A percentile compares a stretch with the other conserved stretches of the same genome.
Evolutionary conservation across 2,329 filamentous ascomycete genomes (phyloP).

Genomic region (Phyllosticta paracitricarpa): DNA sequence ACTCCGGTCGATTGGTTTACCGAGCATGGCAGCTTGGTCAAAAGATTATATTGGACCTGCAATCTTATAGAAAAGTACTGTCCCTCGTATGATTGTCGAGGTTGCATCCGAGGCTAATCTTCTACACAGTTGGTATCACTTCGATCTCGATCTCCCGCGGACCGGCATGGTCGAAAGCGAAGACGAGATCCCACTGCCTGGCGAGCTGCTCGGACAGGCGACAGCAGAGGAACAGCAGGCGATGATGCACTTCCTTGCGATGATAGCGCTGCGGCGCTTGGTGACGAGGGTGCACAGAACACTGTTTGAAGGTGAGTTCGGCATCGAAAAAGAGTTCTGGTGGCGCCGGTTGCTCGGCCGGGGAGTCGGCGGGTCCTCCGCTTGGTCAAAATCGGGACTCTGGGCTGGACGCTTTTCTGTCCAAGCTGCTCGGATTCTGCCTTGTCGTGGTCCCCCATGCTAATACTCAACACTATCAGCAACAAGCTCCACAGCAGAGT

Average conservation of each 20-base stretch:
- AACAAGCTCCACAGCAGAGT: conserved; percentile 5
- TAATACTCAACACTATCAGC: conserved; percentile 5
- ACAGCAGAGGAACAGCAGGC: conserved; percentile 34
- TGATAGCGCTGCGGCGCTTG: conserved; percentile 47
- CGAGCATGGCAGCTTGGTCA: conserved; percentile 41
- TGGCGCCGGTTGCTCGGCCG: conserved; percentile 1
- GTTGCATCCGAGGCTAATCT: not conserved
- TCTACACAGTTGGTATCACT: conserved; percentile 39
- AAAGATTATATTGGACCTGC: conserved; percentile 48
- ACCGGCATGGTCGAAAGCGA: conserved; percentile 47
- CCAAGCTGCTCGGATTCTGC: not conserved
- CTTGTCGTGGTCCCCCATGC: not conserved
- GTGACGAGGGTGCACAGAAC: conserved; percentile 43
- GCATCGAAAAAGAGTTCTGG: not conserved
- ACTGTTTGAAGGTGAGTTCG: conserved; percentile 41
- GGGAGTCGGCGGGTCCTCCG: conserved; percentile 12
- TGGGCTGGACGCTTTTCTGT: not conserved
- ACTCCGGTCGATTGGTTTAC: conserved; percentile 37
- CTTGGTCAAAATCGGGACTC: not conserved
- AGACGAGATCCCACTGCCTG: conserved; percentile 44
- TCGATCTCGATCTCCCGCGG: conserved; percentile 49
- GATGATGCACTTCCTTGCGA: conserved; percentile 50
- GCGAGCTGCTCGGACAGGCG: conserved; percentile 38
- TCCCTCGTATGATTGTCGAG: not conserved
- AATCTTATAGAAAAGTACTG: conserved; percentile 44